Percentiles rank a stretch among this genome's conserved stretches.
phyloP scores from a whole-genome alignment of 768 basidiomycete species.

The Suillus alpinus region DNA sequence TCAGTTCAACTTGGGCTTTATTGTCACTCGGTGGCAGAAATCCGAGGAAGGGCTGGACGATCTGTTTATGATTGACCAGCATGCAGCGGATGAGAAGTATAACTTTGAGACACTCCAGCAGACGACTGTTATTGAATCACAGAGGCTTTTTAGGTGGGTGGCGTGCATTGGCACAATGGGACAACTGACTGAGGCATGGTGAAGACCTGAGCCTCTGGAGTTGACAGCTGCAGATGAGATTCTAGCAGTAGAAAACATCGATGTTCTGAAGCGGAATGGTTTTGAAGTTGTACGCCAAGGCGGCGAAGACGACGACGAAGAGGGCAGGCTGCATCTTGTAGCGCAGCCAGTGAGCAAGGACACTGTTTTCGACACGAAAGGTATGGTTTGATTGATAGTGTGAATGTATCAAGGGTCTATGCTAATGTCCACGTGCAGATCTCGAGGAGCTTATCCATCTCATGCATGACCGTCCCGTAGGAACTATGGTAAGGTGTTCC shows the following conservation, averaged over 20 bases:
- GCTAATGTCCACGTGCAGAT: slow-evolving; percentile 46
- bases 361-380: slow-evolving; percentile 86
- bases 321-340: slow-evolving; percentile 56
- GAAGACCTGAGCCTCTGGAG: slow-evolving; percentile 73
- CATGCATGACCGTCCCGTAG: slow-evolving; percentile 71
- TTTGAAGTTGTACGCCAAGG: slow-evolving; percentile 75
- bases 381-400: slow-evolving; percentile 36
- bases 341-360: slow-evolving; percentile 92
- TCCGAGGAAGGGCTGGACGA: slow-evolving; percentile 57
- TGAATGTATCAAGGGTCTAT: neutral
- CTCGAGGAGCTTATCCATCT: slow-evolving; percentile 90
- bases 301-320: slow-evolving; percentile 33
- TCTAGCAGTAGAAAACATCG: slow-evolving; percentile 80
- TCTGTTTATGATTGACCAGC: slow-evolving; percentile 95
- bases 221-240: slow-evolving; percentile 90
- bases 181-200: slow-evolving; percentile 2
- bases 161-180: neutral
- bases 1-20: slow-evolving; percentile 96
- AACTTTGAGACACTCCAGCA: slow-evolving; percentile 94
- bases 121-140: slow-evolving; percentile 87
- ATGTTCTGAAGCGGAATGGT: slow-evolving; percentile 82
- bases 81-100: slow-evolving; percentile 97
- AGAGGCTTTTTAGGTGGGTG: slow-evolving; percentile 71
- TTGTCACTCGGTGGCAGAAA: slow-evolving; percentile 69
- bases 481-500: slow-evolving; percentile 86